Conservation (phyloP, 768 basidiomycete genomes). For the Amanita thiersii region DNA sequence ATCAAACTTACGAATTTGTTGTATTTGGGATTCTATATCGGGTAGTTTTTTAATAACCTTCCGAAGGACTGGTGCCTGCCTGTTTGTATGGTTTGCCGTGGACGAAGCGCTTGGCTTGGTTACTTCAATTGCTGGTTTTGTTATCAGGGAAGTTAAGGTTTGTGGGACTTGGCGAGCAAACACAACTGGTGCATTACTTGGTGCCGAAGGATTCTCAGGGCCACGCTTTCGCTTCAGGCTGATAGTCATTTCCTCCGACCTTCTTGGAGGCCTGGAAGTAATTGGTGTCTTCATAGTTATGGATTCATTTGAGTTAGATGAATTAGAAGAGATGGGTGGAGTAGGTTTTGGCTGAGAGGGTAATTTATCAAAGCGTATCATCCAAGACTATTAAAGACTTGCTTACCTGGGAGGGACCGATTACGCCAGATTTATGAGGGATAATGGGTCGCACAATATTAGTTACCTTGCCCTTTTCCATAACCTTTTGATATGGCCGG, state of each 20-base stretch:
- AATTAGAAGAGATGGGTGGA: neutral
- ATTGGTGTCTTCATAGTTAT: neutral
- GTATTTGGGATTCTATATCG: neutral
- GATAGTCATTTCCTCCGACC: constrained; percentile 3
- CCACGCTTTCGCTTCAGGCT: constrained; percentile 35
- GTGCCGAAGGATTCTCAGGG: constrained; percentile 18
- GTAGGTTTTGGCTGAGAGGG: neutral
- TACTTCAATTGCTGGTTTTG: neutral
- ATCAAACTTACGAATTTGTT: neutral
- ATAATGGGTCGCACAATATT: neutral
- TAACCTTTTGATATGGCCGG: constrained; percentile 19
- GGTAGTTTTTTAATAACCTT: neutral
- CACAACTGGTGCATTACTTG: constrained; percentile 18
- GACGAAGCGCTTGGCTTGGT: neutral
- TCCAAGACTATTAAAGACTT: too few relatives aligned
- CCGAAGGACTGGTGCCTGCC: too few relatives aligned
- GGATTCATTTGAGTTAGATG: neutral
- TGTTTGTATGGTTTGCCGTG: neutral
- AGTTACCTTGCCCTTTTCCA: neutral
- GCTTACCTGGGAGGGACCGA: neutral
- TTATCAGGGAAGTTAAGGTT: constrained; percentile 9
- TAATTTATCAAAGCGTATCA: too few relatives aligned
- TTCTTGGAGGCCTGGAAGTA: neutral
- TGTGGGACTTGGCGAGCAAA: constrained; percentile 21
- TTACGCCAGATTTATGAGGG: neutral